Evolutionary conservation across 768 basidiomycete species (phyloP).

Genomic region (Scleroderma citrinum): DNA sequence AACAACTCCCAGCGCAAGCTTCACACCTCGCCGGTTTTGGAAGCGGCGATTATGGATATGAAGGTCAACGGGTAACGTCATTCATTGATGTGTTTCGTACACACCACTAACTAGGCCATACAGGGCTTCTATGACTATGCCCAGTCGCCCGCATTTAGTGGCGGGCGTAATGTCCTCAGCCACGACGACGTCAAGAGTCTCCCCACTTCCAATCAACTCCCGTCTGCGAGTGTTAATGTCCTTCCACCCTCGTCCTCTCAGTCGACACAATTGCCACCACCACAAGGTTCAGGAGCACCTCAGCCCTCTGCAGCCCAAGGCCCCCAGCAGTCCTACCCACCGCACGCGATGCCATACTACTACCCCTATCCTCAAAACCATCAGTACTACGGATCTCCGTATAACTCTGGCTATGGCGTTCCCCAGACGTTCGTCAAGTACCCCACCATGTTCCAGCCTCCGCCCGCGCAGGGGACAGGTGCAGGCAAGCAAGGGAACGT

Average conservation of each 20-base stretch:
- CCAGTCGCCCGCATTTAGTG: constrained; percentile 59
- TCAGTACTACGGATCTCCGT: constrained; percentile 71
- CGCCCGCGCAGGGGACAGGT: constrained; percentile 60
- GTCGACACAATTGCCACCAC: constrained; percentile 45
- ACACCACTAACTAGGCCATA: constrained; percentile 12
- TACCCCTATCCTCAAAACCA: constrained; percentile 64
- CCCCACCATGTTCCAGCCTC: constrained; percentile 68
- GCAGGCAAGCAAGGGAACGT: constrained; percentile 61
- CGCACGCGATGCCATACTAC: constrained; percentile 46
- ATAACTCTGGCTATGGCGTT: constrained; percentile 48
- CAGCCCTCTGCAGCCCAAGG: constrained; percentile 58
- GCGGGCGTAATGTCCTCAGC: constrained; percentile 51
- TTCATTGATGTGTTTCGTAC: constrained; percentile 17
- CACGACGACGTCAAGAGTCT: constrained; percentile 77
- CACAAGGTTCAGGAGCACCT: constrained; percentile 44
- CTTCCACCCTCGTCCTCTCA: constrained; percentile 52
- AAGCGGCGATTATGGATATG: constrained; percentile 62
- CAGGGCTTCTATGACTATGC: constrained; percentile 75
- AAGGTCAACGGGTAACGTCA: constrained; percentile 56
- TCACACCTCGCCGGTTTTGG: constrained; percentile 51
- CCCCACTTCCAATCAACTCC: constrained; percentile 53
- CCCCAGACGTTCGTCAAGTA: constrained; percentile 76
- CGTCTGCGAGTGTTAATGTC: constrained; percentile 32
- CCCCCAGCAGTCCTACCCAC: constrained; percentile 61
- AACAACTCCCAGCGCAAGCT: constrained; percentile 49